A percentile compares a stretch with the other conserved stretches of the same genome.
Conservation (phyloP, 1,139 yeast species). For the Meyerozyma guilliermondii region DNA sequence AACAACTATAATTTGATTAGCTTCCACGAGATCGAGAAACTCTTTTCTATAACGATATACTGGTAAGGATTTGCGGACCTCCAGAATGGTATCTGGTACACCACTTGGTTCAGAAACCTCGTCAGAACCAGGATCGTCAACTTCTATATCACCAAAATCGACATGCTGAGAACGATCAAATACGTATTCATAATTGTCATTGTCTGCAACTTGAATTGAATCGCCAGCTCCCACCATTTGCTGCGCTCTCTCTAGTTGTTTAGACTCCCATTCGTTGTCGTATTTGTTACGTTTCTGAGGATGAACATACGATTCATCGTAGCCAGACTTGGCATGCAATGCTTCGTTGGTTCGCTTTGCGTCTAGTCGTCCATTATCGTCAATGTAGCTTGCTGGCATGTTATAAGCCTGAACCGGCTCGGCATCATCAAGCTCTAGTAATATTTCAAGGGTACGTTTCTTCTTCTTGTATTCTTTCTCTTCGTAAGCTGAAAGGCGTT, state of each 20-base stretch:
- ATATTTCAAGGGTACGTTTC: constrained; percentile 36
- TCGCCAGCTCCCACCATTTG: constrained; percentile 32
- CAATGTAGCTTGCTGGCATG: constrained; percentile 54
- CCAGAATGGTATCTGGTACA: constrained; percentile 34
- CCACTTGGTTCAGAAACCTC: constrained; percentile 13
- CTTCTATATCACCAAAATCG: constrained; percentile 51
- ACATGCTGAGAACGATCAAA: constrained; percentile 77
- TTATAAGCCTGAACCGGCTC: constrained; percentile 30
- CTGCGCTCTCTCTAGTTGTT: constrained; percentile 52
- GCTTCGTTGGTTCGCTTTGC: constrained; percentile 41
- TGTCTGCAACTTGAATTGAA: constrained; percentile 41
- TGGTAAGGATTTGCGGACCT: constrained; percentile 65
- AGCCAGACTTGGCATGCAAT: constrained; percentile 29
- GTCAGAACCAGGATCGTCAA: constrained; percentile 15
- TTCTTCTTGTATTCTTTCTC: constrained; percentile 49
- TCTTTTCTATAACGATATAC: constrained; percentile 62
- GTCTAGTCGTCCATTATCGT: constrained; percentile 49
- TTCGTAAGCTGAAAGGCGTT: constrained; percentile 47
- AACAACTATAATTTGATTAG: constrained; percentile 74
- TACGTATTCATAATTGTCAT: constrained; percentile 68
- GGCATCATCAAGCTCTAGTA: constrained; percentile 31
- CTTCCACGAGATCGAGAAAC: constrained; percentile 56
- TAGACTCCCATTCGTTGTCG: constrained; percentile 59
- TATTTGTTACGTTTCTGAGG: constrained; percentile 16
- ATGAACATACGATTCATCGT: constrained; percentile 9